phyloP scores from a whole-genome alignment of 2,329 filamentous ascomycete species.

The Myriosclerotinia duriaeana region DNA sequence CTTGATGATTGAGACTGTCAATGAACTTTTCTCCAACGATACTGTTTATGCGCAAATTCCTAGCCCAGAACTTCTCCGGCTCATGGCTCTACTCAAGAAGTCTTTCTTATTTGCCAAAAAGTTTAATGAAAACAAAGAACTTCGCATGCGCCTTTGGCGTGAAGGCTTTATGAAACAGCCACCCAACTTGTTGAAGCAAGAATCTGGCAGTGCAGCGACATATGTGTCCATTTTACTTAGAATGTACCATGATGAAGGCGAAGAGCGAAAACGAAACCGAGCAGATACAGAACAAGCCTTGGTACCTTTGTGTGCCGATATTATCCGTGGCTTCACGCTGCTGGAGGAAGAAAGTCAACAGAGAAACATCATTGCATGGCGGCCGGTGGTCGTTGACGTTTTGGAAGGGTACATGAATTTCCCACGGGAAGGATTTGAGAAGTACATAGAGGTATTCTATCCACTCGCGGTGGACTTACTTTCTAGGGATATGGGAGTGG shows the following conservation, averaged over 20 bases:
- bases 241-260: conserved; percentile 91
- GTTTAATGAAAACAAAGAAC: conserved; percentile 96
- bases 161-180: conserved; percentile 99
- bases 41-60: conserved; percentile 92
- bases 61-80: conserved; percentile 78
- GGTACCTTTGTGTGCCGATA: conserved; percentile 92
- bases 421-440: conserved; percentile 73
- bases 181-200: conserved; percentile 95
- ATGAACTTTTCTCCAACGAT: conserved; percentile 97
- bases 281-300: conserved; percentile 86
- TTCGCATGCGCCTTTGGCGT: conserved; percentile 90
- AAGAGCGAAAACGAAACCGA: conserved; percentile 76
- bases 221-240: conserved; percentile 95
- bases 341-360: conserved; percentile 97
- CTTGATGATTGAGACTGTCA: conserved; percentile 99
- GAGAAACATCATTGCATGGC: conserved; percentile 94
- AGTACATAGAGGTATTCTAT: conserved; percentile 81
- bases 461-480: conserved; percentile 81
- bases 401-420: conserved; percentile 90
- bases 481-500: conserved; percentile 74
- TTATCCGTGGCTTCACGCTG: conserved; percentile 78
- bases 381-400: conserved; percentile 94
- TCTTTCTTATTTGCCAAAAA: conserved; percentile 94
- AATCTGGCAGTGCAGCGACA: conserved; percentile 86
- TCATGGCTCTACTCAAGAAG: conserved; percentile 94